phyloP scores from a whole-genome alignment of 139 green algal genomes.

The Micractinium sp. region DNA sequence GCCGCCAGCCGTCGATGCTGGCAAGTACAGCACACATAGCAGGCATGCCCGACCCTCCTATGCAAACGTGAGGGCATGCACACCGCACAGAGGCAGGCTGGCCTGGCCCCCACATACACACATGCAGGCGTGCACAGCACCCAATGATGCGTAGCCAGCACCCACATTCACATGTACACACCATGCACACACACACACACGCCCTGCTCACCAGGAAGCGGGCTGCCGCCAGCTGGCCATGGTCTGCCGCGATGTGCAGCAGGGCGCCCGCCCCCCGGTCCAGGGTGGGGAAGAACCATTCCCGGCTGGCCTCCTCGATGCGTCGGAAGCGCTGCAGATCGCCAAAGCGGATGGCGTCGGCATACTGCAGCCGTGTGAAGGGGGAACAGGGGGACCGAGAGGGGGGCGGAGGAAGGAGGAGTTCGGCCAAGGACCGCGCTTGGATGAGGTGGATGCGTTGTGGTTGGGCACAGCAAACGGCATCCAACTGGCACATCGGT shows the following conservation, averaged over 20 bases:
- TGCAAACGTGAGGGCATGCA: too few species aligned
- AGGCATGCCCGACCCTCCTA: too few species aligned
- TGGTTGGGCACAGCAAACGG: not conserved
- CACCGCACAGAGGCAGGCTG: too few species aligned
- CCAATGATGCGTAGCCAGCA: not conserved
- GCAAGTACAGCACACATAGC: too few species aligned
- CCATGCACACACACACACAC: conserved; percentile 10
- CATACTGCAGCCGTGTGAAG: conserved; percentile 56
- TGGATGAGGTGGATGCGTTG: not conserved
- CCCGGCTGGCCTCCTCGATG: conserved; percentile 36
- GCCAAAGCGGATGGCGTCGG: conserved; percentile 49
- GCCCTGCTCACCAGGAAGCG: conserved; percentile 33
- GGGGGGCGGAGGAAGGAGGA: not conserved
- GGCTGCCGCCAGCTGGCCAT: conserved; percentile 42
- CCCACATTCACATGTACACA: not conserved
- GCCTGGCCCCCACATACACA: too few species aligned
- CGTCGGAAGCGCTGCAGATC: conserved; percentile 39
- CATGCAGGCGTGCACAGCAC: not conserved
- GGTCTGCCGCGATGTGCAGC: conserved; percentile 54
- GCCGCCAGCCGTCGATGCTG: too few species aligned
- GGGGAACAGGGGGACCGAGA: not conserved
- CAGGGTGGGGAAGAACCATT: conserved; percentile 49
- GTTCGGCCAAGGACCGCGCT: too few species aligned
- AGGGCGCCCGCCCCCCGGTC: conserved; percentile 49
- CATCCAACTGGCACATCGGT: too few species aligned